phyloP scores from a whole-genome alignment of 2,329 filamentous ascomycete genomes.

The Fusarium xylarioides region DNA sequence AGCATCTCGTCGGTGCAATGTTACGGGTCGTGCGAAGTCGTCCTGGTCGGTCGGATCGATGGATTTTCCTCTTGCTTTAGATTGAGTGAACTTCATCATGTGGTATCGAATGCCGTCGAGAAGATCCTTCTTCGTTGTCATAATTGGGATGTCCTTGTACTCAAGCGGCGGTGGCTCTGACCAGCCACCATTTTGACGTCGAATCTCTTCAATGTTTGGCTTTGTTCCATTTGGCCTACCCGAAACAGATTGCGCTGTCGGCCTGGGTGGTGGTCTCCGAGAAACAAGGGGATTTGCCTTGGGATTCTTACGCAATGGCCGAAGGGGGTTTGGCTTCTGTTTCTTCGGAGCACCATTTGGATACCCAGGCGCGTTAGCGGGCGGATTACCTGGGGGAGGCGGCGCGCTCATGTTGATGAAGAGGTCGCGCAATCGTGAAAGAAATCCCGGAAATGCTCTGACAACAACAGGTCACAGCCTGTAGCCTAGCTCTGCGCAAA shows the following conservation, averaged over 20 bases:
- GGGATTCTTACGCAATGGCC: slow-evolving; percentile 53
- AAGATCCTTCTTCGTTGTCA: slow-evolving; percentile 83
- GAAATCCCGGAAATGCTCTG: not conserved
- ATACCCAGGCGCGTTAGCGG: slow-evolving; percentile 44
- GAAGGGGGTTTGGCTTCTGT: slow-evolving; percentile 49
- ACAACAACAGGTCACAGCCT: slow-evolving; percentile 27
- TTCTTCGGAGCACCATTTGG: slow-evolving; percentile 46
- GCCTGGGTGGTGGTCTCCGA: slow-evolving; percentile 49
- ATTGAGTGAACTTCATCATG: slow-evolving; percentile 79
- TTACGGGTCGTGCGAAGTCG: slow-evolving; percentile 87
- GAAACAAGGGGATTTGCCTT: slow-evolving; percentile 72
- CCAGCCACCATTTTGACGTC: slow-evolving; percentile 65
- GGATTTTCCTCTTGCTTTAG: slow-evolving; percentile 66
- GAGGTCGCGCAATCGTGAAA: not conserved
- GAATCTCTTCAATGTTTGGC: slow-evolving; percentile 53
- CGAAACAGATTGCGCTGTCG: slow-evolving; percentile 34
- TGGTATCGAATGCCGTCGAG: slow-evolving; percentile 85
- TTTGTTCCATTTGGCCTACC: slow-evolving; percentile 43
- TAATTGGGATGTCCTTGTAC: slow-evolving; percentile 71
- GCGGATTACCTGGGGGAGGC: slow-evolving; percentile 43
- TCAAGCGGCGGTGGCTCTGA: slow-evolving; percentile 59
- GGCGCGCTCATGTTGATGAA: slow-evolving; percentile 55
- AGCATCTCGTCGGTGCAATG: slow-evolving; percentile 88
- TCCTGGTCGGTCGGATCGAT: slow-evolving; percentile 75
- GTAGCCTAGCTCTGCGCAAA: slow-evolving; percentile 29